phyloP scores from a whole-genome alignment of 2,329 filamentous ascomycete genomes.

The Alternaria brassicicola region DNA sequence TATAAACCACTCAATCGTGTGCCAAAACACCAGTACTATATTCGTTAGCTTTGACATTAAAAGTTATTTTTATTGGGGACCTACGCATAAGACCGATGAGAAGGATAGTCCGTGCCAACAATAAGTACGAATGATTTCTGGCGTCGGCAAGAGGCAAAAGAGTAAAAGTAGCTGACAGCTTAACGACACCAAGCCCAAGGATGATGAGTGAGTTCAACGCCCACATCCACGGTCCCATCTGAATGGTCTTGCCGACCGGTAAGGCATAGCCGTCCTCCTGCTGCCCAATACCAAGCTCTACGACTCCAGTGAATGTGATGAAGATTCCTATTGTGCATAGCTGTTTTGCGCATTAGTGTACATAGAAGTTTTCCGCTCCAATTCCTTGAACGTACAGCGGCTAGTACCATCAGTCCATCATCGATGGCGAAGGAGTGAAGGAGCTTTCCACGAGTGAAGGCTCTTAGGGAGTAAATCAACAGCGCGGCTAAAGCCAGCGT shows the following conservation, averaged over 20 bases:
- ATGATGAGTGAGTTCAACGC: slow-evolving; percentile 45
- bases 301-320: slow-evolving; percentile 10
- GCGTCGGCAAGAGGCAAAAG: slow-evolving; percentile 52
- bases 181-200: slow-evolving; percentile 53
- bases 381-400: slow-evolving; percentile 40
- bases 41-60: slow-evolving; percentile 4
- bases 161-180: slow-evolving; percentile 56
- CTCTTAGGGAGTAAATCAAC: slow-evolving; percentile 50
- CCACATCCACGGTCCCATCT: slow-evolving; percentile 12
- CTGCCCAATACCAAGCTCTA: slow-evolving; percentile 50
- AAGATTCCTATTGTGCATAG: slow-evolving; percentile 10
- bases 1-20: slow-evolving; percentile 51
- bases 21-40: slow-evolving; percentile 31
- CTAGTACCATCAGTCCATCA: slow-evolving; percentile 53
- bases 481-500: slow-evolving; percentile 51
- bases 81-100: slow-evolving; percentile 52
- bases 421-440: slow-evolving; percentile 58
- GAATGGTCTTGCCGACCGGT: neutral
- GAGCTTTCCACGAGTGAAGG: slow-evolving; percentile 55
- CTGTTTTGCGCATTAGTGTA: neutral
- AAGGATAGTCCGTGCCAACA: slow-evolving; percentile 2
- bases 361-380: neutral
- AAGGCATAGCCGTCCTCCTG: slow-evolving; percentile 34
- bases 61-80: neutral
- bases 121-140: slow-evolving; percentile 44